A percentile compares a stretch with the other conserved stretches of the same genome.
phyloP scores from a whole-genome alignment of 2,329 filamentous ascomycete species.

The Biscogniauxia mediterranea region DNA sequence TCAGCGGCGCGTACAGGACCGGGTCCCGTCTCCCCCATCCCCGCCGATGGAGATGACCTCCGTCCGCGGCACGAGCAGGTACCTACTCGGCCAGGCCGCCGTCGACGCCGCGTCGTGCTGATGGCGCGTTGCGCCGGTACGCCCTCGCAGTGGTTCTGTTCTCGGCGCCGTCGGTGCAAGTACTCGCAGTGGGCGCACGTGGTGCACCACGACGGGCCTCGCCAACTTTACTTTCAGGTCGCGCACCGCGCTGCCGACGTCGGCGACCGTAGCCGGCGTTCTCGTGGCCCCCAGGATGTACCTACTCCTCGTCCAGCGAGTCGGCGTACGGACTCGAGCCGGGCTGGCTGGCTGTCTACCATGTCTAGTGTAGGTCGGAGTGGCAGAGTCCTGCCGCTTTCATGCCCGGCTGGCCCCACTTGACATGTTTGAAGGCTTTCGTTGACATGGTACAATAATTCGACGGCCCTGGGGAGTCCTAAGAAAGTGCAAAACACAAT shows the following conservation, averaged over 20 bases:
- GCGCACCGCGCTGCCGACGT: slow-evolving; percentile 9
- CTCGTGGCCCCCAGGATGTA: slow-evolving; percentile 21
- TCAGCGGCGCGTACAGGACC: slow-evolving; percentile 16
- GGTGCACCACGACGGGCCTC: slow-evolving; percentile 21
- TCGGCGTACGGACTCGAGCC: slow-evolving; percentile 20
- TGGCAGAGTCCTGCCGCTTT: slow-evolving; percentile 21
- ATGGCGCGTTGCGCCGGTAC: slow-evolving; percentile 19
- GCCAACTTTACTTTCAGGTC: slow-evolving; percentile 13
- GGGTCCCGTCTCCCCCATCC: too few relatives aligned
- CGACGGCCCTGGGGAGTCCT: too few relatives aligned
- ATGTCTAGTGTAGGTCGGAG: slow-evolving; percentile 21
- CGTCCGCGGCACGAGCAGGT: slow-evolving; percentile 13
- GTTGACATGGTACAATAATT: slow-evolving; percentile 6
- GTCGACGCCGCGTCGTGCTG: slow-evolving; percentile 16
- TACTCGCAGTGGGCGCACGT: slow-evolving; percentile 21
- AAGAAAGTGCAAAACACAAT: too few relatives aligned
- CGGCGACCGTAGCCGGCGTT: slow-evolving; percentile 19
- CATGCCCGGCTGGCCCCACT: slow-evolving; percentile 22
- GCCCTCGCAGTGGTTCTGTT: slow-evolving; percentile 20
- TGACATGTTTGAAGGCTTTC: slow-evolving; percentile 19
- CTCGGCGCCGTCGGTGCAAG: slow-evolving; percentile 20
- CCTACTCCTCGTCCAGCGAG: slow-evolving; percentile 16
- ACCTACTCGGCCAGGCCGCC: slow-evolving; percentile 20
- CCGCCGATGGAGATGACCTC: slow-evolving; percentile 18
- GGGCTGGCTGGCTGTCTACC: slow-evolving; percentile 20